These are phyloP conservation scores for Solanum okadae DNA, from an alignment of 257 asterid species.

Conservation along the genomic window DNA sequence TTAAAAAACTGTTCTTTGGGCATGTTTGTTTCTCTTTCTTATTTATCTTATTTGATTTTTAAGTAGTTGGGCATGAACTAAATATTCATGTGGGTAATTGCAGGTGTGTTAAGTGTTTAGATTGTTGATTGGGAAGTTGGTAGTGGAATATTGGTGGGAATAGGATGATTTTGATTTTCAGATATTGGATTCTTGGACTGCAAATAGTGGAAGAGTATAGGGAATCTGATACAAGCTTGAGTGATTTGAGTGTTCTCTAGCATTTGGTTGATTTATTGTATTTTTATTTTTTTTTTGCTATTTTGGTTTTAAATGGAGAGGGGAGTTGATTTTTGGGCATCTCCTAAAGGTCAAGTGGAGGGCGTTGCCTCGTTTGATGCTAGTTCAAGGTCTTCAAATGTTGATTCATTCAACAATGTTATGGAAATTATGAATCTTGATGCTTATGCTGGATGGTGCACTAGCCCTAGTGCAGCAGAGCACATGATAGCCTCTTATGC, in stretches of 20 bases:
- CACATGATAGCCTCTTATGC: conserved; percentile 47
- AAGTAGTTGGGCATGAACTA: not conserved
- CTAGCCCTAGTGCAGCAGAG: conserved; percentile 43
- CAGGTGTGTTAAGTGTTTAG: not conserved
- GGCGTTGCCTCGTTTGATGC: conserved; percentile 22
- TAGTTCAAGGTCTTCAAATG: conserved; percentile 18
- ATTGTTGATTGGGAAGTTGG: not conserved
- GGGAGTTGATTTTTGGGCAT: conserved; percentile 11
- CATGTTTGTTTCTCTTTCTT: not conserved
- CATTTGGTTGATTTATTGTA: not conserved
- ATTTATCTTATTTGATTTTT: not conserved
- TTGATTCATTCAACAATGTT: conserved; percentile 28
- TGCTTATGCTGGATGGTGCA: conserved; percentile 58
- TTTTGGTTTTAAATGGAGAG: not conserved
- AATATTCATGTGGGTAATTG: not conserved
- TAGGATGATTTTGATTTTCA: conserved; percentile 8
- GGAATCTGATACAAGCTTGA: not conserved
- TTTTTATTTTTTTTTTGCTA: not conserved
- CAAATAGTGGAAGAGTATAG: conserved; percentile 4
- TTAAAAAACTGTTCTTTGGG: not conserved
- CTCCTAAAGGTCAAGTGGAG: conserved; percentile 25
- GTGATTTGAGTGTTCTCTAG: not conserved
- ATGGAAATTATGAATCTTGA: conserved; percentile 57
- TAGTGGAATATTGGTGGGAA: not conserved
- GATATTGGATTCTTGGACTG: conserved; percentile 12